These are phyloP conservation scores for Aphanoascus verrucosus DNA, from an alignment of 2,329 filamentous ascomycete genomes.

Conservation along the genomic window DNA sequence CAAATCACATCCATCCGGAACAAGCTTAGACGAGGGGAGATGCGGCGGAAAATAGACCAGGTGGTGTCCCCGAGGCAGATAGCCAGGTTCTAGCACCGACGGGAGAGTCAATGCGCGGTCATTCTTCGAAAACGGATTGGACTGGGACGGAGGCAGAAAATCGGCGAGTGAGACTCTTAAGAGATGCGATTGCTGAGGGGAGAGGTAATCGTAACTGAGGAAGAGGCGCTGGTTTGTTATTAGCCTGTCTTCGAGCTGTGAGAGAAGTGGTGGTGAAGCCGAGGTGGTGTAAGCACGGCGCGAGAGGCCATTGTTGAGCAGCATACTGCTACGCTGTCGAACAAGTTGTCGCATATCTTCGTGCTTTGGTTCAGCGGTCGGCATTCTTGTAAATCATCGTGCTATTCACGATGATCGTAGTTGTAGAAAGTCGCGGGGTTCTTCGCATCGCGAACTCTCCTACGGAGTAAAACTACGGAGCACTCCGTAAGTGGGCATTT, in stretches of 20 bases:
- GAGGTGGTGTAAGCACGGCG: neutral
- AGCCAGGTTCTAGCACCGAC: conserved; percentile 24
- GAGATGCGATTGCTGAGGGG: conserved; percentile 53
- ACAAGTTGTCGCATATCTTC: conserved; percentile 3
- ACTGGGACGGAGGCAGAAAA: conserved; percentile 36
- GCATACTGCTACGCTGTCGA: neutral
- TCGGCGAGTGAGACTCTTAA: conserved; percentile 53
- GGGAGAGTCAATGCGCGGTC: conserved; percentile 22
- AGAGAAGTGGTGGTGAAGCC: neutral
- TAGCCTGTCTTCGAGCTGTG: conserved; percentile 23
- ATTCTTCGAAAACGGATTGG: conserved; percentile 19
- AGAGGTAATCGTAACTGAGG: conserved; percentile 46
- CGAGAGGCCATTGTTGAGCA: conserved; percentile 1
- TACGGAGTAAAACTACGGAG: no score
- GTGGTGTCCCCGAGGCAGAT: conserved; percentile 53
- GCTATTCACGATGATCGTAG: neutral
- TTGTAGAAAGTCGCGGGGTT: neutral
- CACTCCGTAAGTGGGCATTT: neutral
- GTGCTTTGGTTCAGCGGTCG: neutral
- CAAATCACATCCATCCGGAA: conserved; percentile 74
- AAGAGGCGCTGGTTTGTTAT: conserved; percentile 38
- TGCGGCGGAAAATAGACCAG: conserved; percentile 77
- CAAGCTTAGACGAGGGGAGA: conserved; percentile 50
- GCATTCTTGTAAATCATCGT: neutral
- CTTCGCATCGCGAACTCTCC: neutral